These are phyloP conservation scores for Backusella mclennaniae DNA, from an alignment of 192 early-diverging fungal species.

Conservation along the genomic window DNA sequence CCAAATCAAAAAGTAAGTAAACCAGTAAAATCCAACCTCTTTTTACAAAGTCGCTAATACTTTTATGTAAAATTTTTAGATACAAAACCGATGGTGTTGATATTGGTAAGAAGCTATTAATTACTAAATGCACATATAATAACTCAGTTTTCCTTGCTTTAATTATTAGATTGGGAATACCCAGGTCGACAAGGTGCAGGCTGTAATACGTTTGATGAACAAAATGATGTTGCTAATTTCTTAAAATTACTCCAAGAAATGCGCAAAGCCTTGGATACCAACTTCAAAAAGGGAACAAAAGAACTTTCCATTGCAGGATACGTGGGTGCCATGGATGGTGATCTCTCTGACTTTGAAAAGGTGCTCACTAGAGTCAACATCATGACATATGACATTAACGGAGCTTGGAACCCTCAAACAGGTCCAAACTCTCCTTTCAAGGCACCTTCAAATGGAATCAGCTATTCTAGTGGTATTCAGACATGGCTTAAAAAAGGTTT, in stretches of 20 bases:
- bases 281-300: constrained; percentile 41
- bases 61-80: background rate
- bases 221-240: constrained; percentile 64
- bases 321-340: constrained; percentile 59
- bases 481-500: constrained; percentile 58
- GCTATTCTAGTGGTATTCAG: constrained; percentile 48
- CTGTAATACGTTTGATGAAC: constrained; percentile 54
- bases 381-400: constrained; percentile 69
- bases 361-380: constrained; percentile 64
- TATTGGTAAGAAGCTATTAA: constrained; percentile 43
- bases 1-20: constrained; percentile 40
- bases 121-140: background rate
- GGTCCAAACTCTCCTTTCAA: constrained; percentile 54
- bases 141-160: background rate
- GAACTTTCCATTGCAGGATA: constrained; percentile 64
- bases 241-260: constrained; percentile 57
- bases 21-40: background rate
- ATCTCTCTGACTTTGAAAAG: constrained; percentile 57
- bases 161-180: constrained; percentile 52
- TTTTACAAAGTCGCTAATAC: background rate
- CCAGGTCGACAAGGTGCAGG: constrained; percentile 61
- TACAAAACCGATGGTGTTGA: constrained; percentile 72
- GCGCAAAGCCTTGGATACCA: constrained; percentile 41
- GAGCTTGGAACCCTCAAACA: constrained; percentile 53
- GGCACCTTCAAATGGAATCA: constrained; percentile 27